phyloP scores from a whole-genome alignment of 495 filamentous ascomycete genomes.

The Ascobolus immersus region DNA sequence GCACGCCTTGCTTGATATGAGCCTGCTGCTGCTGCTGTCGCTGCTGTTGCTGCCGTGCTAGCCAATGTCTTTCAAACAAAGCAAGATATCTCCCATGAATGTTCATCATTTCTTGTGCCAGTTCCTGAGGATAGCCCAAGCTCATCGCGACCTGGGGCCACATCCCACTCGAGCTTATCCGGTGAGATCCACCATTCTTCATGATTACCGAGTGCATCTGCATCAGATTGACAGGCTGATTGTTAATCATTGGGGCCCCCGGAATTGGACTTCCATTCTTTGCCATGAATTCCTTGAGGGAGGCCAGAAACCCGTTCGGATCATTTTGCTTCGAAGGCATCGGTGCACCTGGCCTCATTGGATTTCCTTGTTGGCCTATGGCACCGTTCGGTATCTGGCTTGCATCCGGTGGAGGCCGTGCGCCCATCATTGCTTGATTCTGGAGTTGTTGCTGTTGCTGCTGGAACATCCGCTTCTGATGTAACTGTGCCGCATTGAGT shows the following conservation, averaged over 20 bases:
- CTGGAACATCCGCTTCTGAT: conserved; percentile 9
- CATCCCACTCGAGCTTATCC: conserved; percentile 34
- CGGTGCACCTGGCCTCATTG: conserved; percentile 8
- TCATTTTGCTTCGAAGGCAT: conserved; percentile 4
- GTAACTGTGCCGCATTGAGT: no score
- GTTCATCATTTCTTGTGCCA: conserved; percentile 16
- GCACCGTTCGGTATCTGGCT: conserved; percentile 22
- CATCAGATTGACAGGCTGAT: conserved; percentile 42
- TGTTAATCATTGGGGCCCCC: conserved; percentile 38
- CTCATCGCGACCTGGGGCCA: conserved; percentile 48
- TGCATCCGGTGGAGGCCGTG: conserved; percentile 21
- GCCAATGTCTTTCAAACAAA: conserved; percentile 35
- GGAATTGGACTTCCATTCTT: conserved; percentile 42
- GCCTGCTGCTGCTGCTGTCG: conserved; percentile 16
- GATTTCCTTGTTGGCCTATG: conserved; percentile 19
- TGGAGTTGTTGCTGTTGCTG: conserved; percentile 39
- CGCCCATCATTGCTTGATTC: conserved; percentile 24
- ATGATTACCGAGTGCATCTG: conserved; percentile 51
- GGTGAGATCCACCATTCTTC: conserved; percentile 55
- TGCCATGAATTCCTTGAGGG: conserved; percentile 44
- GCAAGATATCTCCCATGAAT: conserved; percentile 20
- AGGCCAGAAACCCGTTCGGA: conserved; percentile 50
- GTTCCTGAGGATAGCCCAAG: conserved; percentile 38
- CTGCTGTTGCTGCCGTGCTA: conserved; percentile 12
- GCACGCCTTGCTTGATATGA: conserved; percentile 20